phyloP scores from a whole-genome alignment of 2,329 filamentous ascomycete species.

The Endothia cerciana region DNA sequence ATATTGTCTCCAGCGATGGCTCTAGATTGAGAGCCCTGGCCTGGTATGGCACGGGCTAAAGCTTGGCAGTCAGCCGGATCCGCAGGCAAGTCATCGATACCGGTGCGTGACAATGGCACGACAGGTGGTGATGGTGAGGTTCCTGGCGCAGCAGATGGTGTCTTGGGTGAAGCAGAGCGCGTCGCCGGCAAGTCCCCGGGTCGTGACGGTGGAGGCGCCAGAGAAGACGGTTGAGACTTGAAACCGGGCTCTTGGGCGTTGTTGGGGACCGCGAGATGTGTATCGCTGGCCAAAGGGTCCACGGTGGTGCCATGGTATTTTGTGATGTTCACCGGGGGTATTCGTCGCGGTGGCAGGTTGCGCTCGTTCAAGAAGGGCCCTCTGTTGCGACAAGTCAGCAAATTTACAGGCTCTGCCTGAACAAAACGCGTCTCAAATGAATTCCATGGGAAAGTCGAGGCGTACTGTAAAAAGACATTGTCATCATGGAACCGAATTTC shows the following conservation, averaged over 20 bases:
- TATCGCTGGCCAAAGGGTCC: background rate
- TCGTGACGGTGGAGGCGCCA: conserved; percentile 6
- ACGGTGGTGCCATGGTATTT: conserved; percentile 9
- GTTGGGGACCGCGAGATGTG: background rate
- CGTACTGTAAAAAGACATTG: conserved; percentile 64
- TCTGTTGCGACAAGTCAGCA: conserved; percentile 32
- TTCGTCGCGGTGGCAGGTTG: conserved; percentile 30
- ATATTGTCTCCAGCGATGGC: conserved; percentile 3
- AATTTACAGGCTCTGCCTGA: conserved; percentile 27
- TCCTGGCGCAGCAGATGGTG: conserved; percentile 1
- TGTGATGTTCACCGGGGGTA: conserved; percentile 23
- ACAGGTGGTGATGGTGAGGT: background rate
- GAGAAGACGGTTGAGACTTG: conserved; percentile 2
- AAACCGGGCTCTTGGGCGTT: conserved; percentile 10
- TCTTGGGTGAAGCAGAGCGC: conserved; percentile 17
- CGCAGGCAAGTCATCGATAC: background rate
- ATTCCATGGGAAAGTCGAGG: conserved; percentile 34
- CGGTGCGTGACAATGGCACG: background rate
- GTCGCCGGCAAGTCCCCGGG: conserved; percentile 3
- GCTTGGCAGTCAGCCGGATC: background rate
- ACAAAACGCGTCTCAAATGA: conserved; percentile 31
- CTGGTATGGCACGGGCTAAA: conserved; percentile 1
- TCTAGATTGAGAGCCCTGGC: background rate
- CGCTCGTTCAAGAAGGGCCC: conserved; percentile 29
- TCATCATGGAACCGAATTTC: conserved; percentile 61